These are phyloP conservation scores for Aspergillus novofumigatus DNA, from an alignment of 2,329 filamentous ascomycete species.

Conservation along the genomic window DNA sequence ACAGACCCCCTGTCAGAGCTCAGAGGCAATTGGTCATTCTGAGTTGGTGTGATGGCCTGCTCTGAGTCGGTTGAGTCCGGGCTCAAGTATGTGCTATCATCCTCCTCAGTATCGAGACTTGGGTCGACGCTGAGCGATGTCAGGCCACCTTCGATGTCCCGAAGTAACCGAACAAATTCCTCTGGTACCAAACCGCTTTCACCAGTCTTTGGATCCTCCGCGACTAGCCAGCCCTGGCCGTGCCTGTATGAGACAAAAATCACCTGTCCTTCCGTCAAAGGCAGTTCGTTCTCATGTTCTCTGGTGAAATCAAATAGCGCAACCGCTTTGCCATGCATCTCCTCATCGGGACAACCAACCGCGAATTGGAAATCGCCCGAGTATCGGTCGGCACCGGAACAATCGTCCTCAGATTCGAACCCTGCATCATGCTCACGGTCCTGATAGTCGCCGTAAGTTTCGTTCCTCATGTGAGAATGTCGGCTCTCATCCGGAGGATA, in stretches of 20 bases:
- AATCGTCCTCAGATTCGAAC: constrained; percentile 43
- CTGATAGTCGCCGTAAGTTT: constrained; percentile 40
- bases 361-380: constrained; percentile 92
- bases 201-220: constrained; percentile 87
- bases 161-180: constrained; percentile 87
- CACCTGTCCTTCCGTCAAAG: constrained; percentile 87
- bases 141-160: constrained; percentile 89
- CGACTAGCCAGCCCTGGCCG: constrained; percentile 95
- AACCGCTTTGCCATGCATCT: constrained; percentile 95
- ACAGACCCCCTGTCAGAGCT: constrained; percentile 5
- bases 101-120: constrained; percentile 42
- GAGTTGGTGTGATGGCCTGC: constrained; percentile 29
- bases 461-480: constrained; percentile 46
- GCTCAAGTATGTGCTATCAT: constrained; percentile 47
- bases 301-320: constrained; percentile 92
- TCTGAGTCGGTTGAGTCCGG: constrained; percentile 49
- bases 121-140: constrained; percentile 62
- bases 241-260: constrained; percentile 96
- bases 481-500: constrained; percentile 65
- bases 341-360: constrained; percentile 90
- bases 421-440: constrained; percentile 28
- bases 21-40: constrained; percentile 17
- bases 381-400: constrained; percentile 65
- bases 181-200: constrained; percentile 95
- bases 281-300: constrained; percentile 95